Conservation (phyloP, 208 protist species). For the Spongospora subterranea region DNA sequence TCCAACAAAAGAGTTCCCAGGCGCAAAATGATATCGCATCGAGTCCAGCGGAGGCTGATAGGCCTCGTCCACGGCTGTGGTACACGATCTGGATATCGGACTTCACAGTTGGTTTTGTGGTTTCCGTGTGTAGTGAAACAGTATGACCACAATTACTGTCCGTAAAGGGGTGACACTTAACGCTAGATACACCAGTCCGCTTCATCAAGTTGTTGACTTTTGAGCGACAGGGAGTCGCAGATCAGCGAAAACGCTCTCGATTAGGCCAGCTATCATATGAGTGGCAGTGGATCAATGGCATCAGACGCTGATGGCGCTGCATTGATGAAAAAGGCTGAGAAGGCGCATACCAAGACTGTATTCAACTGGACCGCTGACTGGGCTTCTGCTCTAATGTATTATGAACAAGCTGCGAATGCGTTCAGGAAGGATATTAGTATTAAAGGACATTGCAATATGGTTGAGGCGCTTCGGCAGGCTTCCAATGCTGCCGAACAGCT, state of each 20-base stretch:
- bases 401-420: conserved; percentile 35
- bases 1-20: too few species aligned
- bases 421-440: conserved; percentile 17
- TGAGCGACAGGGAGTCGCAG: too few species aligned
- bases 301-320: neutral
- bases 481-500: neutral
- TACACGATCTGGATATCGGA: too few species aligned
- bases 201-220: too few species aligned
- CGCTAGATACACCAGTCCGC: neutral
- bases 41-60: too few species aligned
- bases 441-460: neutral
- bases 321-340: neutral
- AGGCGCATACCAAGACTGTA: conserved; percentile 29
- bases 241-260: neutral
- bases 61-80: too few species aligned
- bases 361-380: conserved; percentile 34
- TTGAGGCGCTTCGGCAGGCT: neutral
- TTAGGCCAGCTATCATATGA: neutral
- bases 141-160: neutral
- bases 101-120: too few species aligned
- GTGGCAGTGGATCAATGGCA: neutral
- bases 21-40: too few species aligned
- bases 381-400: neutral
- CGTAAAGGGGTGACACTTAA: neutral
- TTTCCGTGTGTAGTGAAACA: neutral